phyloP scores from a whole-genome alignment of 177 flowering plant genomes.

The Telopea speciosissima region DNA sequence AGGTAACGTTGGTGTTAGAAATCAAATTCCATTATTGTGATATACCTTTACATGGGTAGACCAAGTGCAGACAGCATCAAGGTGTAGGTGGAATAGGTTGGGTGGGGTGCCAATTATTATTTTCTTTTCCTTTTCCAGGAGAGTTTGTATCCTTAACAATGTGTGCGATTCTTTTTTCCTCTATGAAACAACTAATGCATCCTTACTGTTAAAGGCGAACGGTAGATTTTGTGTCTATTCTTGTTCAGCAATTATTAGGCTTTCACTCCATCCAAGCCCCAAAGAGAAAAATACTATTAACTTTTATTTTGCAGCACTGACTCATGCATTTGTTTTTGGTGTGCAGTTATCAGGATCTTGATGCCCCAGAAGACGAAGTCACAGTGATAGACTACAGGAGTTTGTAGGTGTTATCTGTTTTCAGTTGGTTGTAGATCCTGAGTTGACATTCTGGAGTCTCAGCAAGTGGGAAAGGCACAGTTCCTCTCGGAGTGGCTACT shows the following conservation, averaged over 20 bases:
- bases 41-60: too few relatives aligned
- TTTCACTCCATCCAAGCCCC: too few relatives aligned
- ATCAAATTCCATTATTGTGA: too few relatives aligned
- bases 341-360: slow-evolving; percentile 96
- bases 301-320: not conserved
- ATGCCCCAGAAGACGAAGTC: slow-evolving; percentile 98
- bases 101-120: too few relatives aligned
- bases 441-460: not conserved
- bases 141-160: too few relatives aligned
- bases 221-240: not conserved
- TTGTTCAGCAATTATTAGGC: not conserved
- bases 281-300: too few relatives aligned
- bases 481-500: not conserved
- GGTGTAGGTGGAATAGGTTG: too few relatives aligned
- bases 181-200: too few relatives aligned
- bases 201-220: not conserved
- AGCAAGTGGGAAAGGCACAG: not conserved
- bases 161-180: too few relatives aligned
- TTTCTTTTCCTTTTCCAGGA: too few relatives aligned
- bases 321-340: slow-evolving; percentile 1
- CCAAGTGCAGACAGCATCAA: too few relatives aligned
- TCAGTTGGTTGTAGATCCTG: not conserved
- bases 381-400: slow-evolving; percentile 97
- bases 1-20: too few relatives aligned
- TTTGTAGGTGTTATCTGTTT: slow-evolving; percentile 34